These are phyloP conservation scores for Lepiota subincarnata DNA, from an alignment of 768 basidiomycete species.

Conservation along the genomic window DNA sequence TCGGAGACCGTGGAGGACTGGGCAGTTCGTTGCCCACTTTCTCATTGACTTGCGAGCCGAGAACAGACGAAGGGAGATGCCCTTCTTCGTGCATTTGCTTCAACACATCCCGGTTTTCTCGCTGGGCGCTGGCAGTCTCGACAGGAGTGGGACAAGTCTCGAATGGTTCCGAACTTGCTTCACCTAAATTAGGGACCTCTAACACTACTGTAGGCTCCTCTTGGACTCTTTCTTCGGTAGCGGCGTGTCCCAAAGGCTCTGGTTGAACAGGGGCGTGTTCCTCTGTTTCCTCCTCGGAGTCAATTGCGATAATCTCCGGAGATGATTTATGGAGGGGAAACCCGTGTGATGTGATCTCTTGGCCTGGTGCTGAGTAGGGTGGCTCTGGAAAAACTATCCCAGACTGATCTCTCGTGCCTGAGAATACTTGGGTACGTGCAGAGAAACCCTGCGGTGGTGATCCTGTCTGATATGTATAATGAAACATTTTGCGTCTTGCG, in stretches of 20 bases:
- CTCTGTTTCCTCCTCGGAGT: conserved; percentile 13
- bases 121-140: no score
- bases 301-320: conserved; percentile 7
- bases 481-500: no score
- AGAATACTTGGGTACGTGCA: no score
- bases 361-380: neutral
- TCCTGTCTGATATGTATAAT: no score
- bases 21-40: no score
- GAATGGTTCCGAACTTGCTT: conserved; percentile 3
- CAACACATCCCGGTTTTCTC: neutral
- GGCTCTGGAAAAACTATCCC: neutral
- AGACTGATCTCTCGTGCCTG: no score
- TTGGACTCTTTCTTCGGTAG: conserved; percentile 14
- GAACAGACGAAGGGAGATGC: no score
- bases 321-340: neutral
- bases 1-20: neutral
- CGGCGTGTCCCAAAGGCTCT: neutral
- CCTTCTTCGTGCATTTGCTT: no score
- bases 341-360: neutral
- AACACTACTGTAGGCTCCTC: conserved; percentile 17
- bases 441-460: no score
- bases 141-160: neutral
- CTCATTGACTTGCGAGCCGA: no score
- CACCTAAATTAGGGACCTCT: conserved; percentile 12
- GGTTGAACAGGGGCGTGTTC: neutral